Evolutionary conservation across 495 filamentous ascomycete genomes (phyloP).

Genomic region (Penicillium paxilli): DNA sequence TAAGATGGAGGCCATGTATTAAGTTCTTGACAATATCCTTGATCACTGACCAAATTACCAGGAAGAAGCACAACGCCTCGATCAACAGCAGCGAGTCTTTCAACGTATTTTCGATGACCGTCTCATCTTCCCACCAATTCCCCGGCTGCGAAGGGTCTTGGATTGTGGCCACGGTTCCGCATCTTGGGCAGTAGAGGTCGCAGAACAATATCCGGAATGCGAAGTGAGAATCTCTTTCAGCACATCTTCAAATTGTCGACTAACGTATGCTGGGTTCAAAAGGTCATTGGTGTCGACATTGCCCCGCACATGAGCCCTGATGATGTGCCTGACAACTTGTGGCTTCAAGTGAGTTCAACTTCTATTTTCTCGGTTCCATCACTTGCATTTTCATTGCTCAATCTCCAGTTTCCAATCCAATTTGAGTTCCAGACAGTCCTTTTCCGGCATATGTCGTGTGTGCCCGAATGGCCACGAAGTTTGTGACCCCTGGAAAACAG

Average conservation of each 20-base stretch:
- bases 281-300: slow-evolving; percentile 85
- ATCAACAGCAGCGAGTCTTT: slow-evolving; percentile 69
- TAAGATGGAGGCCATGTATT: slow-evolving; percentile 34
- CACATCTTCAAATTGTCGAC: neutral
- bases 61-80: slow-evolving; percentile 79
- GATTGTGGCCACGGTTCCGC: slow-evolving; percentile 77
- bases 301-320: slow-evolving; percentile 72
- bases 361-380: neutral
- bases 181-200: slow-evolving; percentile 60
- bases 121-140: slow-evolving; percentile 78
- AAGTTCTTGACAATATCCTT: neutral
- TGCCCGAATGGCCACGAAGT: neutral
- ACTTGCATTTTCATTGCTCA: neutral
- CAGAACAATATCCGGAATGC: slow-evolving; percentile 68
- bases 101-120: slow-evolving; percentile 71
- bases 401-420: too few relatives aligned
- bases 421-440: too few relatives aligned
- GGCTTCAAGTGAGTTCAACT: slow-evolving; percentile 58
- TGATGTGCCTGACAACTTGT: slow-evolving; percentile 66
- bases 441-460: neutral
- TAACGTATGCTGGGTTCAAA: slow-evolving; percentile 20
- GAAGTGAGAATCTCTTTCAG: slow-evolving; percentile 52
- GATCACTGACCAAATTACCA: slow-evolving; percentile 37
- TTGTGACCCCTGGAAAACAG: neutral
- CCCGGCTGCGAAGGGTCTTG: slow-evolving; percentile 62